Percentiles rank a stretch among this genome's conserved stretches.
These are phyloP conservation scores for Penicillium verrucosum DNA, from an alignment of 2,329 filamentous ascomycete species.

Conservation along the genomic window DNA sequence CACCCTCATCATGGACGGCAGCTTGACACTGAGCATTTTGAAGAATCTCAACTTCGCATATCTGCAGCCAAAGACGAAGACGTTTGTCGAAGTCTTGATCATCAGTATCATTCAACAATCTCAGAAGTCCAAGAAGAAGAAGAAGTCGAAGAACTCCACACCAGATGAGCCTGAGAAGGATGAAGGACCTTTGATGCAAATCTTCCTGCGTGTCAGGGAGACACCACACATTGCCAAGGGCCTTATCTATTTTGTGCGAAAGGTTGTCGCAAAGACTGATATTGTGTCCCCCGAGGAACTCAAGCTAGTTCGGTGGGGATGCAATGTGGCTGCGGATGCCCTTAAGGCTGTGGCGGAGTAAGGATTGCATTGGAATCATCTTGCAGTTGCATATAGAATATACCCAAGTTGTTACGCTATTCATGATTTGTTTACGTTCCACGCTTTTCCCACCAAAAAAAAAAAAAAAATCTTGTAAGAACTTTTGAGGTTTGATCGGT, in stretches of 20 bases:
- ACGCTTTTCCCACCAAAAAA: neutral
- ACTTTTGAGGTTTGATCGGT: no score
- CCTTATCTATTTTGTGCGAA: constrained; percentile 75
- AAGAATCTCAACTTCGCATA: constrained; percentile 72
- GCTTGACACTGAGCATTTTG: constrained; percentile 55
- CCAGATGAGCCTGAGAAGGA: constrained; percentile 41
- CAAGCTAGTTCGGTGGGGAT: constrained; percentile 50
- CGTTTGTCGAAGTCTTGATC: constrained; percentile 77
- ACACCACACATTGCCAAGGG: constrained; percentile 68
- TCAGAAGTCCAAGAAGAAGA: constrained; percentile 43
- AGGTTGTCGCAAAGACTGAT: constrained; percentile 67
- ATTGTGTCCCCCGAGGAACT: constrained; percentile 51
- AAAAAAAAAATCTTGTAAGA: neutral
- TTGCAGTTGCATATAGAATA: constrained; percentile 7
- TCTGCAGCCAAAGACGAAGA: constrained; percentile 69
- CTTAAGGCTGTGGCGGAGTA: constrained; percentile 35
- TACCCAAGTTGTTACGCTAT: constrained; percentile 3
- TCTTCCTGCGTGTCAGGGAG: constrained; percentile 64
- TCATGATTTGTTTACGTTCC: neutral
- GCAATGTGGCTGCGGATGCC: constrained; percentile 41
- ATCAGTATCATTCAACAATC: constrained; percentile 70
- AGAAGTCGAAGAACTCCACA: constrained; percentile 18
- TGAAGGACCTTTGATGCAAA: constrained; percentile 58
- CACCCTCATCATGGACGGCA: constrained; percentile 58
- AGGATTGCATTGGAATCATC: neutral